phyloP scores from a whole-genome alignment of 352 stramenopile species.

The Lagenidium sp. region DNA sequence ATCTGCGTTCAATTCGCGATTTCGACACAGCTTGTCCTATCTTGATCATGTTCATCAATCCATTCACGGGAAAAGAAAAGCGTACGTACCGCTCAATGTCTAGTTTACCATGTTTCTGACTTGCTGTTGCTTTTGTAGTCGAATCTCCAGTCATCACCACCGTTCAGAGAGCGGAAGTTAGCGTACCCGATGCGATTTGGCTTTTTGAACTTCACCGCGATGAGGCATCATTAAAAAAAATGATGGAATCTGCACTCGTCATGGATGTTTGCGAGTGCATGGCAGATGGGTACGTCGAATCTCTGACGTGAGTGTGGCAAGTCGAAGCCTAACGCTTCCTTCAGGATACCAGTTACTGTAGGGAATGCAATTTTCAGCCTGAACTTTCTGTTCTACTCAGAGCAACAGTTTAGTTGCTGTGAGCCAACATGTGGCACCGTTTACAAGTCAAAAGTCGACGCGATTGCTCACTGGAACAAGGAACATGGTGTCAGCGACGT shows the following conservation, averaged over 20 bases:
- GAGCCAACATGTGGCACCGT: conserved; percentile 18
- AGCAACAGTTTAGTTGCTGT: conserved; percentile 35
- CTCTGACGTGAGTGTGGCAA: too few species aligned
- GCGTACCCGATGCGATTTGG: conserved; percentile 25
- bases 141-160: conserved; percentile 25
- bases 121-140: conserved; percentile 12
- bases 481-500: conserved; percentile 5
- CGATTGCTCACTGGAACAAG: conserved; percentile 28
- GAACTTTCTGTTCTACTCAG: conserved; percentile 66
- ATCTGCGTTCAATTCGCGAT: conserved; percentile 7
- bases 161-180: conserved; percentile 23
- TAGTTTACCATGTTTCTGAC: background rate
- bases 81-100: too few species aligned
- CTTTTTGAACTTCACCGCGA: conserved; percentile 32
- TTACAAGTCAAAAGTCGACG: conserved; percentile 21
- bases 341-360: conserved; percentile 8
- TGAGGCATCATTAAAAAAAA: conserved; percentile 24
- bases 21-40: conserved; percentile 8
- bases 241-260: conserved; percentile 30
- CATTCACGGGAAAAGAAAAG: conserved; percentile 11
- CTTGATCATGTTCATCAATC: conserved; percentile 11
- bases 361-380: conserved; percentile 52
- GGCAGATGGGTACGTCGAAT: conserved; percentile 7
- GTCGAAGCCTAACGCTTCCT: background rate
- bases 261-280: conserved; percentile 19